Conservation (phyloP, 2,329 filamentous ascomycete species). For the Aspergillus brunneoviolaceus region DNA sequence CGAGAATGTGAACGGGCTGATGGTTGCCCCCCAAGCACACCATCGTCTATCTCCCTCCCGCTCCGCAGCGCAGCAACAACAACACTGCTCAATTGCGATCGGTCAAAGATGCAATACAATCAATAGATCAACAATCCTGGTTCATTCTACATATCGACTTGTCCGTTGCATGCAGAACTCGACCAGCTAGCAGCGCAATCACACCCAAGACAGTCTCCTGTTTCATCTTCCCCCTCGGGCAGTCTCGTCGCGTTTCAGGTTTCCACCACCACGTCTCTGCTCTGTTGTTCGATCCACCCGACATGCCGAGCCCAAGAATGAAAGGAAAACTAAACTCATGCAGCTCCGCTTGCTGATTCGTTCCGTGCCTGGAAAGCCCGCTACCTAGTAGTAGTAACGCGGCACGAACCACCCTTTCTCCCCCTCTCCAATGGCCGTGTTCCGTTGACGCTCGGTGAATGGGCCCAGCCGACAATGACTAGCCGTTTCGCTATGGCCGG, state of each 20-base stretch:
- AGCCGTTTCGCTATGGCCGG: conserved; percentile 4
- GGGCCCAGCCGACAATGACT: conserved; percentile 4
- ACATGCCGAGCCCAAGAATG: conserved; percentile 21
- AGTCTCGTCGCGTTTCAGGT: conserved; percentile 18
- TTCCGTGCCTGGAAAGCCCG: neutral
- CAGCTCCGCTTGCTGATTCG: conserved; percentile 15
- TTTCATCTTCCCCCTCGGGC: conserved; percentile 15
- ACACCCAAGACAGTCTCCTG: conserved; percentile 14
- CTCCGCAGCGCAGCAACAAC: neutral
- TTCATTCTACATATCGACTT: neutral
- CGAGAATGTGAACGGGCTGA: conserved; percentile 8
- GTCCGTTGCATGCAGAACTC: neutral
- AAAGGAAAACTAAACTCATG: conserved; percentile 1
- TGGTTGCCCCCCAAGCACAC: conserved; percentile 2
- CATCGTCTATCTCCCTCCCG: neutral
- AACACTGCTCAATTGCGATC: neutral
- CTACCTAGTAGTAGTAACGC: neutral
- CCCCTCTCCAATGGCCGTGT: conserved; percentile 1
- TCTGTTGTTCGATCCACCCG: conserved; percentile 14
- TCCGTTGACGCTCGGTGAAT: conserved; percentile 7
- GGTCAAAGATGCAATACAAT: neutral
- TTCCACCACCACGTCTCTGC: conserved; percentile 3
- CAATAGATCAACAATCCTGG: neutral
- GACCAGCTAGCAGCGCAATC: neutral
- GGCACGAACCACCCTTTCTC: conserved; percentile 2